These are phyloP conservation scores for Obelidium mucronatum DNA, from an alignment of 192 early-diverging fungal species.

Conservation along the genomic window DNA sequence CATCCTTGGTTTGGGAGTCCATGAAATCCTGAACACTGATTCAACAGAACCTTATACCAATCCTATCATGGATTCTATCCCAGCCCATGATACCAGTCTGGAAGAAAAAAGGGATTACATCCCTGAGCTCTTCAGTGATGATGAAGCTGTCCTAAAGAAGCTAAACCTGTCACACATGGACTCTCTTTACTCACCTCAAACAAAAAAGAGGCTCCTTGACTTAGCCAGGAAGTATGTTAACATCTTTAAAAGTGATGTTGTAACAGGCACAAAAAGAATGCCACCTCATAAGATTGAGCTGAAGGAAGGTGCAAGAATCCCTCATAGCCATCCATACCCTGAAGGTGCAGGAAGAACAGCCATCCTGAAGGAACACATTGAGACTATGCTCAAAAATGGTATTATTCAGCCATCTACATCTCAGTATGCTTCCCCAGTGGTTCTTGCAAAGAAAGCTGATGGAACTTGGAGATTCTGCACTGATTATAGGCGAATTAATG, in stretches of 20 bases:
- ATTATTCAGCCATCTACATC: constrained; percentile 47
- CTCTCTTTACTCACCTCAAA: background rate
- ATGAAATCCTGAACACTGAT: background rate
- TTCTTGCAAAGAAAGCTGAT: constrained; percentile 55
- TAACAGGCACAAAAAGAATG: background rate
- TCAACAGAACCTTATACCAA: background rate
- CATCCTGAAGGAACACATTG: constrained; percentile 10
- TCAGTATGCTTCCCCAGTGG: constrained; percentile 51
- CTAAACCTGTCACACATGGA: background rate
- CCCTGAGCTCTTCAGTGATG: background rate
- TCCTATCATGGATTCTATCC: background rate
- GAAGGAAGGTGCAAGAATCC: background rate
- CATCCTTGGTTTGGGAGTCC: no score
- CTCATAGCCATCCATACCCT: constrained; percentile 4
- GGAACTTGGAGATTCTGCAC: constrained; percentile 57
- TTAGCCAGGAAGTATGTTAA: background rate
- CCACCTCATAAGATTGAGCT: constrained; percentile 6
- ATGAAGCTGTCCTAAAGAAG: background rate
- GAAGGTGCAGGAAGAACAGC: constrained; percentile 5
- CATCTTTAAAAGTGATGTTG: background rate
- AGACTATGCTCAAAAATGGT: constrained; percentile 39
- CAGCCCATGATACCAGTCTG: background rate
- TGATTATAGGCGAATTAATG: constrained; percentile 60
- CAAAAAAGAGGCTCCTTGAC: background rate
- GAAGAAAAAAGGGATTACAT: background rate